Evolutionary conservation across 1,284 basidiomycete species (phyloP).

Genomic region (Trametes polyzona): DNA sequence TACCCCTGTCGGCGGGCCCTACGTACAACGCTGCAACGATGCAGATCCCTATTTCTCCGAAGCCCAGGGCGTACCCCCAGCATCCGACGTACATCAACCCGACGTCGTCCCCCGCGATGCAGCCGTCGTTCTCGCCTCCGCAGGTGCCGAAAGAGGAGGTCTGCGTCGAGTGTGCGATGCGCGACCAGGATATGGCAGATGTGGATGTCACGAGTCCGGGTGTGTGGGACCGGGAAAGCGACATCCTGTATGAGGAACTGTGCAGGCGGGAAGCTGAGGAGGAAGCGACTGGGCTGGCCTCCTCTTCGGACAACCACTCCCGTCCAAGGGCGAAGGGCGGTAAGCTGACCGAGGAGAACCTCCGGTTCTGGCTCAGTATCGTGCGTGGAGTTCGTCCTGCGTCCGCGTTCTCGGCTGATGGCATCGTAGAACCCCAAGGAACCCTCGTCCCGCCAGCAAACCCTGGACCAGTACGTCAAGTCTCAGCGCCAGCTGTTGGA

Average conservation of each 20-base stretch:
- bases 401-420: constrained; percentile 13
- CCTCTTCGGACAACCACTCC: constrained; percentile 48
- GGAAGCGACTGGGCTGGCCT: constrained; percentile 50
- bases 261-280: constrained; percentile 76
- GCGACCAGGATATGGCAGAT: constrained; percentile 98
- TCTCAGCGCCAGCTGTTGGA: constrained; percentile 72
- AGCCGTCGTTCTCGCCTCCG: constrained; percentile 60
- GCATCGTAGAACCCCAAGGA: constrained; percentile 74
- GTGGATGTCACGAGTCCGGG: constrained; percentile 87
- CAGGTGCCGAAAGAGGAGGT: constrained; percentile 73
- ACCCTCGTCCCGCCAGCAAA: constrained; percentile 75
- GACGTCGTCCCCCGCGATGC: constrained; percentile 56
- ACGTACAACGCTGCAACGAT: constrained; percentile 49
- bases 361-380: constrained; percentile 88
- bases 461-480: constrained; percentile 71
- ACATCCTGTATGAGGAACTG: constrained; percentile 82
- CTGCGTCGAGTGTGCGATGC: constrained; percentile 98
- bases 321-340: constrained; percentile 70
- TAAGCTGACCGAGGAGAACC: constrained; percentile 74
- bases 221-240: constrained; percentile 91
- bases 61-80: constrained; percentile 68
- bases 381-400: constrained; percentile 51
- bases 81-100: constrained; percentile 78
- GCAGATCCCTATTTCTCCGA: constrained; percentile 61
- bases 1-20: constrained; percentile 60